Conservation (phyloP, 306 rosid genomes). For the Rosa persica region DNA sequence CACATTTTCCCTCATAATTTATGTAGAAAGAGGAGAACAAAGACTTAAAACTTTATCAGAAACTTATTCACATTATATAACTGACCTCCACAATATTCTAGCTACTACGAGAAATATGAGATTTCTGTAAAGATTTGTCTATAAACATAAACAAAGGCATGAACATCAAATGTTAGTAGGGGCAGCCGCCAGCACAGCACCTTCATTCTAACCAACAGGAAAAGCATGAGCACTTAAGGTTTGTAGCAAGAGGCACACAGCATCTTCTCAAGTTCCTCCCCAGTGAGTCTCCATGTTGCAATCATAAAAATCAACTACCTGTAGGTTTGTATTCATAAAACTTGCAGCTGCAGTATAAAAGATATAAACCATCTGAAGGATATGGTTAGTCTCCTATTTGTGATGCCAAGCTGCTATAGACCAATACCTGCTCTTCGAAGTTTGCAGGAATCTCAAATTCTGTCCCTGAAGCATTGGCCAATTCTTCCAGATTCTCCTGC, state of each 20-base stretch:
- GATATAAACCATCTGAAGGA: conserved; percentile 5
- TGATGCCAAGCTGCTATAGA: conserved; percentile 21
- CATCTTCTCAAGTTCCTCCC: conserved; percentile 39
- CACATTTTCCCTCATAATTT: background rate
- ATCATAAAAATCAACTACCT: conserved; percentile 54
- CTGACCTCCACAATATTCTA: conserved; percentile 31
- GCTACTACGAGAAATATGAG: conserved; percentile 27
- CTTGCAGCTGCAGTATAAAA: conserved; percentile 17
- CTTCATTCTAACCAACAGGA: conserved; percentile 1
- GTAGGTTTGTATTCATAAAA: conserved; percentile 23
- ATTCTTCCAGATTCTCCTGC: conserved; percentile 63
- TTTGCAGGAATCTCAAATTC: conserved; percentile 61
- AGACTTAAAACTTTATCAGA: conserved; percentile 7
- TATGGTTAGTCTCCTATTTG: conserved; percentile 16
- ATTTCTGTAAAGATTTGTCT: conserved; percentile 27
- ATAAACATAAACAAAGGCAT: conserved; percentile 44
- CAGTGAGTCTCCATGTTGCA: conserved; percentile 54
- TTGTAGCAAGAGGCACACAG: background rate
- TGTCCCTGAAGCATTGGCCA: conserved; percentile 59
- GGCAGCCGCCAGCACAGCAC: conserved; percentile 25
- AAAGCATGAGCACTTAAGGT: conserved; percentile 7
- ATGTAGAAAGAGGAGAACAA: background rate
- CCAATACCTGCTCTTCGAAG: conserved; percentile 64
- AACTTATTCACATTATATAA: conserved; percentile 46
- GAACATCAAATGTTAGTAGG: conserved; percentile 44